These are phyloP conservation scores for Nicotiana tomentosiformis DNA, from an alignment of 257 asterid species.

Conservation along the genomic window DNA sequence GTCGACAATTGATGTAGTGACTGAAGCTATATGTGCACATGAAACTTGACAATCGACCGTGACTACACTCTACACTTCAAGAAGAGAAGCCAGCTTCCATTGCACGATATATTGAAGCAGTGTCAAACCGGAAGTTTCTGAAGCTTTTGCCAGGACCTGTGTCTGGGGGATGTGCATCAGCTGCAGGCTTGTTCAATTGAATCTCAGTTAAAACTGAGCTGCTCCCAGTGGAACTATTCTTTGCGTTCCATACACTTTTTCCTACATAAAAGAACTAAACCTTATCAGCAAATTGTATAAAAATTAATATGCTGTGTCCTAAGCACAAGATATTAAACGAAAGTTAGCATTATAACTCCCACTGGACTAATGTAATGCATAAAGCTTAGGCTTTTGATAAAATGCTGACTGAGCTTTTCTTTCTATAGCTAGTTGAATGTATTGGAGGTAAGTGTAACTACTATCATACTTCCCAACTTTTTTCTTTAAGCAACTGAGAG, in stretches of 20 bases:
- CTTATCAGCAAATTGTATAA: constrained; percentile 1
- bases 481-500: neutral
- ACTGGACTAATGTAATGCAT: neutral
- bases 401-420: neutral
- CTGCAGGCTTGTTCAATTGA: constrained; percentile 41
- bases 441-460: neutral
- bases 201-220: constrained; percentile 39
- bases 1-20: neutral
- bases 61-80: constrained; percentile 17
- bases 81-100: constrained; percentile 54
- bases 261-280: constrained; percentile 34
- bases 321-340: neutral
- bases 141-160: constrained; percentile 50
- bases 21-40: constrained; percentile 18
- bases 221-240: constrained; percentile 48
- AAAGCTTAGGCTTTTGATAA: neutral
- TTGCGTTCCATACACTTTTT: constrained; percentile 66
- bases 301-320: neutral
- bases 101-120: constrained; percentile 50
- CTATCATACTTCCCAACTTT: neutral
- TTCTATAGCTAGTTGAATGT: neutral
- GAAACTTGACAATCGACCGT: constrained; percentile 2
- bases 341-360: neutral
- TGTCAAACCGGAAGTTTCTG: constrained; percentile 67
- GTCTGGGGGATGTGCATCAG: constrained; percentile 30